These are phyloP conservation scores for Symbiotaphrina buchneri DNA, from an alignment of 495 filamentous ascomycete genomes.

Conservation along the genomic window DNA sequence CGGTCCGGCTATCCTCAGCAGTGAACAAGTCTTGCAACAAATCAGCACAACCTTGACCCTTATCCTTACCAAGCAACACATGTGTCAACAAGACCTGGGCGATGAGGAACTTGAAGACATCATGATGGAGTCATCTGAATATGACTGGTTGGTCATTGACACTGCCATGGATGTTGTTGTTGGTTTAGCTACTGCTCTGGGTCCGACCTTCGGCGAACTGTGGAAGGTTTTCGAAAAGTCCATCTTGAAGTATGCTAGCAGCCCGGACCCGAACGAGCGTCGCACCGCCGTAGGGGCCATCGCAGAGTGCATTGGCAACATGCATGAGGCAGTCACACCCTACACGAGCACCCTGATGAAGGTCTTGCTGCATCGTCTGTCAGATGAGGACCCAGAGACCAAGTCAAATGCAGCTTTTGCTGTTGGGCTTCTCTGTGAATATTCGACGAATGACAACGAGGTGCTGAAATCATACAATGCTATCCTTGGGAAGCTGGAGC, in stretches of 20 bases:
- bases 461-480: slow-evolving; percentile 49
- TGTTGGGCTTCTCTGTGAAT: slow-evolving; percentile 57
- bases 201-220: slow-evolving; percentile 56
- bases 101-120: slow-evolving; percentile 48
- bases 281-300: slow-evolving; percentile 76
- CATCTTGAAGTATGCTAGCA: slow-evolving; percentile 67
- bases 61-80: slow-evolving; percentile 72
- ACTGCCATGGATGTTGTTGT: slow-evolving; percentile 78
- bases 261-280: slow-evolving; percentile 65
- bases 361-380: slow-evolving; percentile 65
- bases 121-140: slow-evolving; percentile 72
- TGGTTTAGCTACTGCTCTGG: slow-evolving; percentile 62
- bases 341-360: slow-evolving; percentile 54
- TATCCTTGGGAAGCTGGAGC: slow-evolving; percentile 67
- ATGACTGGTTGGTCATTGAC: slow-evolving; percentile 92
- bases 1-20: slow-evolving; percentile 66
- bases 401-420: slow-evolving; percentile 90
- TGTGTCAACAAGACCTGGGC: slow-evolving; percentile 69
- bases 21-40: slow-evolving; percentile 33
- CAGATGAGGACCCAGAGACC: slow-evolving; percentile 76
- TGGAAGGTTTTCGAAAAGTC: slow-evolving; percentile 91
- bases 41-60: slow-evolving; percentile 41
- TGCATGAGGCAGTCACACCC: slow-evolving; percentile 55
- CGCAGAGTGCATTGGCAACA: slow-evolving; percentile 74
- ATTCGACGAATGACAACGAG: slow-evolving; percentile 47